Evolutionary conservation across 345 rosid species (phyloP), one percentile per base, ranked within the genome.

Genomic region (Geranium rotundifolium): DNA sequence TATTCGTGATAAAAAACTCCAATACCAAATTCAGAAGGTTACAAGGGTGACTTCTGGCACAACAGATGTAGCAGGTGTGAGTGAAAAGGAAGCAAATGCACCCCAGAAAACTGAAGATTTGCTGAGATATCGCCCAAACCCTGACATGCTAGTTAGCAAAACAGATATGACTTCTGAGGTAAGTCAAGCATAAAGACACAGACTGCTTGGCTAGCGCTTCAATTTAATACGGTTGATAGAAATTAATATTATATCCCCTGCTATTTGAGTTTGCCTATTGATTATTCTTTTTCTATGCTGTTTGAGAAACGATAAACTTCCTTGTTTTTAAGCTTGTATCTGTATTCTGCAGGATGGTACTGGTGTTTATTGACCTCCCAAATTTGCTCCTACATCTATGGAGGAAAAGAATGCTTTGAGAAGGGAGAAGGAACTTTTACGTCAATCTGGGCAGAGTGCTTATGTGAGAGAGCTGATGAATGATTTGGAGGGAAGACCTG

Each of bases 21-120:
- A 93, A 18, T 93, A 93, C 79, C 96, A 90, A 78, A 79, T 90
- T 60, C 86, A 88, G 77, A 93, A 90, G 81, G 87, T 93, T 62
- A 81, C 82, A 0, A 82, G 73, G 63, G 79, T 71, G 17, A 55
- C 68, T 63, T 78, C 57, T 16, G 75, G 67, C 63, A 69, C 74
- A 29, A 18, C 61, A 17, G 84, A 69, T 50, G 69, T 71, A 74
- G 64, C 61, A 61, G 67, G 55, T 50, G 56, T 66, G 39, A 73
- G 77, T 56, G 85, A 65, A 67, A 81, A 69, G 31, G 73, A 75
- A 61, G 58, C 73, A 1, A 74, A 64, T 62, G 74, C 63, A 54
- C 37, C 71, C 17, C 73, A 69, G 72, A 78, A 79, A 71, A 70
- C 82, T 9, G 95, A 84, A 70, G 96, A 93, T 75, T 68, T 77